Percentiles rank a stretch among this genome's conserved stretches.
phyloP scores from a whole-genome alignment of 495 filamentous ascomycete species.

The Corynascus novoguineensis region DNA sequence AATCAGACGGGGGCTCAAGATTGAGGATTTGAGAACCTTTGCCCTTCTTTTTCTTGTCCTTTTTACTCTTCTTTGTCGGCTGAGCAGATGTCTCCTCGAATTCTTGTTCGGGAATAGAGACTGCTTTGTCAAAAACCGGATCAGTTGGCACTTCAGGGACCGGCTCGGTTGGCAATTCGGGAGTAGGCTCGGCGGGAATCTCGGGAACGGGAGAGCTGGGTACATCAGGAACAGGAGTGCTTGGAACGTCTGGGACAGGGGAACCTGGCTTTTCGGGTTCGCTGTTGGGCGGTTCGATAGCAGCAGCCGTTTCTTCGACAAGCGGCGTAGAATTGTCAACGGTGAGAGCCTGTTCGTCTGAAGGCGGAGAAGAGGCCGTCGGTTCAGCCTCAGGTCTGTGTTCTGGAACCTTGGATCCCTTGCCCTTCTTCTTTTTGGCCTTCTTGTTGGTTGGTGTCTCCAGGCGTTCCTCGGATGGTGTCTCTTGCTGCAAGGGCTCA shows the following conservation, averaged over 20 bases:
- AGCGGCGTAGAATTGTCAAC: neutral
- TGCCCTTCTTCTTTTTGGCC: slow-evolving; percentile 24
- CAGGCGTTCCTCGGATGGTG: neutral
- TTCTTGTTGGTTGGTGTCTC: slow-evolving; percentile 12
- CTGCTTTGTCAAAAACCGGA: neutral
- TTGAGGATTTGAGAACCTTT: neutral
- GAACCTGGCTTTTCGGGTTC: neutral
- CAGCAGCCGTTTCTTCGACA: neutral
- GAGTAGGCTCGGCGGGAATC: neutral
- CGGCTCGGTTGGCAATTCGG: neutral
- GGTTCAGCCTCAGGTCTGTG: neutral
- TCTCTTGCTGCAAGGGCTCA: neutral
- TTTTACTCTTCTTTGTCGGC: slow-evolving; percentile 4
- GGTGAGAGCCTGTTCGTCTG: neutral
- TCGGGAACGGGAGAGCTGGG: neutral
- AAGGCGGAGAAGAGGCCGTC: neutral
- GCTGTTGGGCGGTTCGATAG: neutral
- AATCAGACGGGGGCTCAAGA: neutral
- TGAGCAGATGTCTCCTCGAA: neutral
- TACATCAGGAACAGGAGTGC: neutral
- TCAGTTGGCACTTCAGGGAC: neutral
- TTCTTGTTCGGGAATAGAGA: neutral
- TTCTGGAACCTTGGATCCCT: slow-evolving; percentile 10
- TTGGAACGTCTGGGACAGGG: neutral
- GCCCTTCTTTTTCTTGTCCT: slow-evolving; percentile 11